A percentile compares a stretch with the other conserved stretches of the same genome.
Conservation (phyloP, 306 rosid species). For the Quercus suber region DNA sequence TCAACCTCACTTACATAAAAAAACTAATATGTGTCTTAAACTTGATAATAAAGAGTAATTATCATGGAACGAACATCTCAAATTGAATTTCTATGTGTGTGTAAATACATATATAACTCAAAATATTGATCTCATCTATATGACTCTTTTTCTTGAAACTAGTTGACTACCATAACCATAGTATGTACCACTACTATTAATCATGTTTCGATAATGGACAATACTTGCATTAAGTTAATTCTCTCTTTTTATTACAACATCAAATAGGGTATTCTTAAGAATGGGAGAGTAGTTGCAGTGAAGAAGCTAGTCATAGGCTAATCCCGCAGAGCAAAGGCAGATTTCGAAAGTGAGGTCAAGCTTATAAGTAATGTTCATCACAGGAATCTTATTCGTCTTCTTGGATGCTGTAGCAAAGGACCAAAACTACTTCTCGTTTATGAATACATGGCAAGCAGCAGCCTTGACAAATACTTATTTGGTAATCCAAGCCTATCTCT, state of each 20-base stretch:
- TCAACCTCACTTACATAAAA: too few relatives aligned
- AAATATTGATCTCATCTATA: too few relatives aligned
- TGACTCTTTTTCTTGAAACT: too few relatives aligned
- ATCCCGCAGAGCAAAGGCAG: conserved; percentile 38
- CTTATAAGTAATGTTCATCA: conserved; percentile 72
- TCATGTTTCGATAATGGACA: too few relatives aligned
- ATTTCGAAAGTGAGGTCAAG: conserved; percentile 60
- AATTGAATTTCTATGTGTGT: too few relatives aligned
- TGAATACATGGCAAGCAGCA: conserved; percentile 59
- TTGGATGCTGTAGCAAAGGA: conserved; percentile 64
- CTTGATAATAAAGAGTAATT: too few relatives aligned
- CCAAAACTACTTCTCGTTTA: conserved; percentile 61
- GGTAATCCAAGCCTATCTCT: conserved; percentile 30
- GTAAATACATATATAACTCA: too few relatives aligned
- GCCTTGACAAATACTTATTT: conserved; percentile 62
- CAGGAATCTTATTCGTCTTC: conserved; percentile 61
- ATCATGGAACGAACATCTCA: too few relatives aligned
- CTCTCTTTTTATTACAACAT: not conserved
- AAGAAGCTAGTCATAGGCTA: conserved; percentile 51
- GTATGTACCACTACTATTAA: too few relatives aligned
- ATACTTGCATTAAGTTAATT: too few relatives aligned
- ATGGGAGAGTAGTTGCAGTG: conserved; percentile 69
- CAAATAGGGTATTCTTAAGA: conserved; percentile 53
- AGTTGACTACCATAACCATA: too few relatives aligned
- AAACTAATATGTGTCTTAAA: too few relatives aligned